Evolutionary conservation across 108 stramenopile species (phyloP), one percentile per base, ranked within the genome.

Genomic region (Nitzschia sp.): DNA sequence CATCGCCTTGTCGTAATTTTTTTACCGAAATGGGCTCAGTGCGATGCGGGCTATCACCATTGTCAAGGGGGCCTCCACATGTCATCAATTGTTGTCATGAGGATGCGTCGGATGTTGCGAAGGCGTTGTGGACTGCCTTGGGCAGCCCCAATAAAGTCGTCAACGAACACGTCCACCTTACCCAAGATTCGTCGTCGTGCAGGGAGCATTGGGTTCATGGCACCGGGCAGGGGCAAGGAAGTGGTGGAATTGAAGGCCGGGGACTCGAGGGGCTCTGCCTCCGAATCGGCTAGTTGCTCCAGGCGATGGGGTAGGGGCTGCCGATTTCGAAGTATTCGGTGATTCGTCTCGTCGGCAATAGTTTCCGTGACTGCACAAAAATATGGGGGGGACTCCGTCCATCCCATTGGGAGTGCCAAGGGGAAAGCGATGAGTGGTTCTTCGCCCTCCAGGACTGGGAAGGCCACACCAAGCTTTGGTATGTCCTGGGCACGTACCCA

Each of bases 311-410:
- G 3, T 4, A 0, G 42, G 1, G 38, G 56, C 1, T 32, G 57
- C 29, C 45, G 9, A 4, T 6, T 53, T n/a, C 18, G n/a, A 6
- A 24, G 23, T 6, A 77, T n/a, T 54, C 33, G 21, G 2, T 21
- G 59, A 24, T 77, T 72, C 3, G 72, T 70, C 0, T 74, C 57
- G 27, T 82, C 82, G 9, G 70, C 56, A 0, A 58, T 45, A 2
- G 74, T 77, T 65, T 81, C 80, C 2, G 80, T 64, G 13, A 54
- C 66, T 0, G 76, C 68, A n/a, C 67, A 76, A 36, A 83, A 83
- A 23, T 53, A 73, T 2, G 83, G 79, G 1, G 83, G 83, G 0
- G 61, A 65, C 26, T 75, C 62, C 13, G 30, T 51, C 81, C 76
- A 78, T 1, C 76, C 76, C 72, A 84, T 77, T 6, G 79, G 82